A percentile compares a stretch with the other conserved stretches of the same genome.
Conservation (phyloP, 805 yeast genomes). For the Cephaloascus albidus region DNA sequence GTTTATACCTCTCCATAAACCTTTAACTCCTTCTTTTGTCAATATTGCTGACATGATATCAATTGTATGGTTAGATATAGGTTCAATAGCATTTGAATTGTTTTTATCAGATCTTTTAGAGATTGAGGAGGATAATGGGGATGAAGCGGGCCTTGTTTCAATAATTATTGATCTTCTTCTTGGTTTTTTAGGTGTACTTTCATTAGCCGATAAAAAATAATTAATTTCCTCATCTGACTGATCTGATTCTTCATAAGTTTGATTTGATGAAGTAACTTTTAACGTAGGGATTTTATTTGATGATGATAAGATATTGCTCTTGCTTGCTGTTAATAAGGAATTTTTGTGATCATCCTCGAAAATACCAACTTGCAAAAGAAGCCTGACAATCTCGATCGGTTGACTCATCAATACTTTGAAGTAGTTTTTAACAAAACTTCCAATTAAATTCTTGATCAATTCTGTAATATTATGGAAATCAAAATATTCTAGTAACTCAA, state of each 20-base stretch:
- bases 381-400: constrained; percentile 79
- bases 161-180: background rate
- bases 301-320: constrained; percentile 9
- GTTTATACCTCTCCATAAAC: constrained; percentile 65
- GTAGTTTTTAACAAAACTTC: constrained; percentile 62
- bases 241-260: background rate
- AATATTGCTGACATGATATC: constrained; percentile 57
- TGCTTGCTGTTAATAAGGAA: constrained; percentile 18
- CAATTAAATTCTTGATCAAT: constrained; percentile 43
- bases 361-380: constrained; percentile 73
- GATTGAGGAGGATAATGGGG: background rate
- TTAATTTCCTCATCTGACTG: constrained; percentile 20
- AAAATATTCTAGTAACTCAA: constrained; percentile 59
- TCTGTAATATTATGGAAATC: constrained; percentile 51
- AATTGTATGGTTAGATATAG: constrained; percentile 50
- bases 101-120: background rate
- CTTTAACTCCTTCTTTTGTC: constrained; percentile 64
- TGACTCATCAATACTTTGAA: constrained; percentile 62
- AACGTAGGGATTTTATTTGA: background rate
- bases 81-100: constrained; percentile 30
- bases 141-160: background rate
- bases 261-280: background rate
- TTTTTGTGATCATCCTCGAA: constrained; percentile 22
- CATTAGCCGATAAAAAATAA: constrained; percentile 20
- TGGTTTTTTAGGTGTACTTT: constrained; percentile 1